These are phyloP conservation scores for Raphanus raphanistrum DNA, from an alignment of 345 rosid genomes.

Conservation along the genomic window DNA sequence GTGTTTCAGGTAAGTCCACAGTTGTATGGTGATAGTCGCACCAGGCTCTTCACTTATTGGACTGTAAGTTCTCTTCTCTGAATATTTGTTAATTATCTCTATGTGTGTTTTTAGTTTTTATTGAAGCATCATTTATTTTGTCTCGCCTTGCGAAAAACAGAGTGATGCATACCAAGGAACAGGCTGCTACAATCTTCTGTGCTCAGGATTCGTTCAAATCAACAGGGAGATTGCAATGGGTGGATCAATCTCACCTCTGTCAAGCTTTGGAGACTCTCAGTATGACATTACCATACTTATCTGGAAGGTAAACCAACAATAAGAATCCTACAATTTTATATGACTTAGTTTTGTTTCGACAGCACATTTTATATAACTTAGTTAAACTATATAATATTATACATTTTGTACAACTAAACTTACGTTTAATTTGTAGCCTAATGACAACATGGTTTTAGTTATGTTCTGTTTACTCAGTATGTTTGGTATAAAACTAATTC, in stretches of 20 bases:
- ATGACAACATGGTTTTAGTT: not conserved
- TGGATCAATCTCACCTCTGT: conserved; percentile 69
- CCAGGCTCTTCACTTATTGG: conserved; percentile 80
- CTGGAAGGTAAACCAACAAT: conserved; percentile 61
- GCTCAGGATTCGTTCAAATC: conserved; percentile 74
- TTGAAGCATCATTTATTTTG: not conserved
- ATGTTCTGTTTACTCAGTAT: not conserved
- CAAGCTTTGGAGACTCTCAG: conserved; percentile 51
- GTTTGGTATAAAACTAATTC: not conserved
- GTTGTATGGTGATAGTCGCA: conserved; percentile 62
- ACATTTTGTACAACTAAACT: not conserved
- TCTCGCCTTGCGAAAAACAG: conserved; percentile 39
- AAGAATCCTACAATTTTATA: not conserved
- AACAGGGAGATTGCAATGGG: conserved; percentile 76
- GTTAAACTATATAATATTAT: not conserved
- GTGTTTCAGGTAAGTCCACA: conserved; percentile 65
- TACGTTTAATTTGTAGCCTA: not conserved
- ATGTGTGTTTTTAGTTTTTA: conserved; percentile 1
- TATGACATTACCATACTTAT: conserved; percentile 71
- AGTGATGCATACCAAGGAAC: conserved; percentile 83
- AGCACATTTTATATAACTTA: not conserved
- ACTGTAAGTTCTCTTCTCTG: conserved; percentile 55
- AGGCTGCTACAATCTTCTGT: conserved; percentile 74
- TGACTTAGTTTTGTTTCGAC: not conserved
- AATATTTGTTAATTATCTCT: not conserved